Conservation (phyloP, 176 grass and related monocot genomes). For the Ampelocalamus luodianensis region DNA sequence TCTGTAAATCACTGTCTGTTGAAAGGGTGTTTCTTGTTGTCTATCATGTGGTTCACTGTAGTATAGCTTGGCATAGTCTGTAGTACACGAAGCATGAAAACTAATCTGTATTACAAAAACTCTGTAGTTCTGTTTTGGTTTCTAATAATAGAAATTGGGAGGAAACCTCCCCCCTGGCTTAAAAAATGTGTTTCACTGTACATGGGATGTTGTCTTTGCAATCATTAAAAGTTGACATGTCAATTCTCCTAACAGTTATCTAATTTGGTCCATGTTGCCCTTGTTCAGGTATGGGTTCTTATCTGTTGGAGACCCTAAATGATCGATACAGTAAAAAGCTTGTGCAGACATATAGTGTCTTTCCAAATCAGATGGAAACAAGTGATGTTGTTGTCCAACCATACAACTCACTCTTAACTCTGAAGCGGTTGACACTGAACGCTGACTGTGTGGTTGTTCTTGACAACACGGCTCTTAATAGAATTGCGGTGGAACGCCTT, state of each 20-base stretch:
- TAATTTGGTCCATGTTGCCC: slow-evolving; percentile 23
- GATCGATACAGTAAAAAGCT: slow-evolving; percentile 98
- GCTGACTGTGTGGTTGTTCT: slow-evolving; percentile 99
- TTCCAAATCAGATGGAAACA: slow-evolving; percentile 98
- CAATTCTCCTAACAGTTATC: neutral
- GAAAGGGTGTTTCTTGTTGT: neutral
- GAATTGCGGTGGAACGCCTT: slow-evolving; percentile 95
- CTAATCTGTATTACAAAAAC: neutral
- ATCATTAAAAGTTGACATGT: neutral
- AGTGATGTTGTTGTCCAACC: slow-evolving; percentile 99
- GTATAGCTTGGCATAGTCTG: neutral
- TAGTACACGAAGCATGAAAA: neutral
- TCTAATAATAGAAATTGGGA: neutral
- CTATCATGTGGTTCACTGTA: neutral
- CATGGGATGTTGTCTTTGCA: neutral
- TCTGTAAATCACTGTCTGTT: slow-evolving; percentile 5
- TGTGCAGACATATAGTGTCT: slow-evolving; percentile 98
- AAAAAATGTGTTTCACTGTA: neutral
- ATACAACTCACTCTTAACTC: slow-evolving; percentile 93
- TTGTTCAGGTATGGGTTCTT: slow-evolving; percentile 91
- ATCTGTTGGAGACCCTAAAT: slow-evolving; percentile 96
- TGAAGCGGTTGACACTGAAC: slow-evolving; percentile 87
- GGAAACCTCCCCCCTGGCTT: neutral
- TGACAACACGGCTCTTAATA: slow-evolving; percentile 97
- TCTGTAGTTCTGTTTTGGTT: neutral